These are phyloP conservation scores for Ascochyta pisi DNA, from an alignment of 2,329 filamentous ascomycete genomes.

Conservation along the genomic window DNA sequence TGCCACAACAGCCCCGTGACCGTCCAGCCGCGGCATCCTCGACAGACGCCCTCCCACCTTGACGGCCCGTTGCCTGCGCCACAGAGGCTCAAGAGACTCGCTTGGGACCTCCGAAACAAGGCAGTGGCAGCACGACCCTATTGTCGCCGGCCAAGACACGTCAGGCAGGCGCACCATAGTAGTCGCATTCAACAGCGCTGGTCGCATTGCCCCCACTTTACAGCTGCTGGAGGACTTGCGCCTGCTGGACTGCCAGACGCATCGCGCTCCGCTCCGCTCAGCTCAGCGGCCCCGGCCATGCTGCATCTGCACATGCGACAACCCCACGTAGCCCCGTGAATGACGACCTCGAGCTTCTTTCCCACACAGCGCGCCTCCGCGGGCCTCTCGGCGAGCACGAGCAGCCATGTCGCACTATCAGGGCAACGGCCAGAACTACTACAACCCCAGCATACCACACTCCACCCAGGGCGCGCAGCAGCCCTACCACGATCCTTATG, in stretches of 20 bases:
- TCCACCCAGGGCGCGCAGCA: constrained; percentile 48
- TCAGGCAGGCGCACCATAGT: constrained; percentile 21
- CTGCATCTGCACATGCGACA: constrained; percentile 44
- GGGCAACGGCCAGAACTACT: constrained; percentile 61
- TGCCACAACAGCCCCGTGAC: neutral
- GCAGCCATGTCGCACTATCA: constrained; percentile 62
- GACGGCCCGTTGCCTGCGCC: constrained; percentile 25
- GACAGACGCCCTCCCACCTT: constrained; percentile 6
- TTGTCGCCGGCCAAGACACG: constrained; percentile 9
- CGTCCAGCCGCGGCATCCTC: neutral
- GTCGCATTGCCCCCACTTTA: constrained; percentile 16
- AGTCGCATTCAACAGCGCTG: constrained; percentile 17
- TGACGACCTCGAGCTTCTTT: constrained; percentile 35
- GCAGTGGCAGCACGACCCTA: constrained; percentile 20
- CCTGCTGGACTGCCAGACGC: constrained; percentile 17
- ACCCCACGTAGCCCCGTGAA: constrained; percentile 46
- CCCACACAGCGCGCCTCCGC: constrained; percentile 24
- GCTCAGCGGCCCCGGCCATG: constrained; percentile 42
- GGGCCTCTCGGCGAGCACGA: constrained; percentile 18
- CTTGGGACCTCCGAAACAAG: constrained; percentile 23
- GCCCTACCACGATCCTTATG: constrained; percentile 47
- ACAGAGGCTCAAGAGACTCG: constrained; percentile 22
- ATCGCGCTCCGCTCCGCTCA: constrained; percentile 19
- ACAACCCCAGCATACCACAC: constrained; percentile 51
- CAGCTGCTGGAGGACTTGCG: constrained; percentile 8